These are phyloP conservation scores for Strobilomyces dryophilus DNA, from an alignment of 768 basidiomycete genomes.

Conservation along the genomic window DNA sequence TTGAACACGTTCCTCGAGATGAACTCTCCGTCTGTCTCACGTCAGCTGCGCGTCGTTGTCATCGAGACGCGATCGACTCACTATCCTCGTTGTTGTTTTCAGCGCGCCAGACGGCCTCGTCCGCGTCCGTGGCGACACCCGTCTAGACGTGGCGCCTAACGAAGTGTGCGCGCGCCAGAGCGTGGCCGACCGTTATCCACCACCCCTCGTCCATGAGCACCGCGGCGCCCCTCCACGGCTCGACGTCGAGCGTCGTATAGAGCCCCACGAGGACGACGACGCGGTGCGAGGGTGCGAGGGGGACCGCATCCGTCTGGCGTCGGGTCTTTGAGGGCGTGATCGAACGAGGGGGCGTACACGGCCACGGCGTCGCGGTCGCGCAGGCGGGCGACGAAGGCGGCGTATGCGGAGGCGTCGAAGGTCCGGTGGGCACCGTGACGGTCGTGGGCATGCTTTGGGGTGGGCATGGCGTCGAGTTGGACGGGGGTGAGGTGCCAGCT, in stretches of 20 bases:
- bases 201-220: slow-evolving; percentile 72
- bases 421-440: no score
- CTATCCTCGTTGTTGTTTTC: no score
- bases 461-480: slow-evolving; percentile 57
- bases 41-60: slow-evolving; percentile 19
- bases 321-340: neutral
- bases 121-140: slow-evolving; percentile 62
- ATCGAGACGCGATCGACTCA: slow-evolving; percentile 9
- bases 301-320: neutral
- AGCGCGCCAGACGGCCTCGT: slow-evolving; percentile 44
- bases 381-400: slow-evolving; percentile 51
- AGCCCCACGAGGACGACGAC: slow-evolving; percentile 72
- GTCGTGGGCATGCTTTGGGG: slow-evolving; percentile 17
- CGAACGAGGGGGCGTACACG: slow-evolving; percentile 4
- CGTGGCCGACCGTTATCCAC: slow-evolving; percentile 58
- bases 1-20: no score
- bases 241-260: slow-evolving; percentile 76
- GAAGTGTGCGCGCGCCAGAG: slow-evolving; percentile 55
- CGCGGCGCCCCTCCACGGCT: slow-evolving; percentile 69
- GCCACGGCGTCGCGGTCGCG: neutral
- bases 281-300: no score
- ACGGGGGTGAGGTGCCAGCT: slow-evolving; percentile 89
- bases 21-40: slow-evolving; percentile 32
- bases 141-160: slow-evolving; percentile 73
- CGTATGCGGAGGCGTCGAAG: slow-evolving; percentile 45